Evolutionary conservation across 441 rosid species (phyloP), one percentile per base, ranked within the genome.

Genomic region (Corymbia calophylla): DNA sequence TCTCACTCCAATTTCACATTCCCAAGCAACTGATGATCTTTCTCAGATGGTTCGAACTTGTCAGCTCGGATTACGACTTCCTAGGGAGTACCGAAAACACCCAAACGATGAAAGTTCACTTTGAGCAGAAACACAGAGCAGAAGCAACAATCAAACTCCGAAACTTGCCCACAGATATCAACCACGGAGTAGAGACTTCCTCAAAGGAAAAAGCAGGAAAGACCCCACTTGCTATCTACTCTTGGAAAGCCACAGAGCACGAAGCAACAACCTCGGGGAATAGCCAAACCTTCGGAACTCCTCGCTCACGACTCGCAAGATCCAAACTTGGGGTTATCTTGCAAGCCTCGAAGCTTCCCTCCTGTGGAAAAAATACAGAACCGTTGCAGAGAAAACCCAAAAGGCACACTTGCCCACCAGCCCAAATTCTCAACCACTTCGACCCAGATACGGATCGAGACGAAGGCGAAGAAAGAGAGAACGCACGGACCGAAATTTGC

Each of bases 1-100:
- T 89, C 25, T 86, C 86, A 23, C 81, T 64, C 73, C 31, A 92
- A 92, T 91, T 91, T 95, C 94, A 94, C 97, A 94, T 92, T 87
- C 92, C 91, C 84, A 77, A 39, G 48, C 87, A 81, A 21, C 73
- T 19, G 8, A 58, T 87, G 68, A 53, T 64, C 58, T 31, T 3
- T 31, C 68, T 60, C 87, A 5, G 44, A 86, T 12, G 31, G 27
- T 51, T 53, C 64, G 21, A 55, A 55, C 49, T 48, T 6, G 49
- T 19, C 60, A 9, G 2, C 88, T 86, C 49, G 9, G 21, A 86
- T 60, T 12, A 17, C 1, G 60, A 86, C 88, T 60, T 53, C 68
- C 31, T 86, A 32, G 49, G 12, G 88, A 86, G 60, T 17, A 86
- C 39, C 4, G 84, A 44, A 23, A 44, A 47, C 16, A 23, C 84